A percentile compares a stretch with the other conserved stretches of the same genome.
Evolutionary conservation across 106 monocot genomes (phyloP).

Genomic region (Dioscorea dumetorum): DNA sequence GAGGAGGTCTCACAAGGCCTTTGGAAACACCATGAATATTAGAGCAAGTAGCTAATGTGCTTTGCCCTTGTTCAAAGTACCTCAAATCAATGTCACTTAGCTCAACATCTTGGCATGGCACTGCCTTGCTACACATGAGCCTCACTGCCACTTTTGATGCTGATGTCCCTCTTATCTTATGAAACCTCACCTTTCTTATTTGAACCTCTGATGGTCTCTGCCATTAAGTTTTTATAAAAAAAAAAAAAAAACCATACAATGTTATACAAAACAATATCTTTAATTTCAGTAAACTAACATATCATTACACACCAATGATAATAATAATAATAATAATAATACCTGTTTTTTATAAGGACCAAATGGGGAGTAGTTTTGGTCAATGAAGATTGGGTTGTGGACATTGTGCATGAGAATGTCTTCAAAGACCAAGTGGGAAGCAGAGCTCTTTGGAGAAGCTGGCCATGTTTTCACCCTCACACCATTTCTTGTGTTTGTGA

Average conservation of each 20-base stretch:
- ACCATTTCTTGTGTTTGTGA: conserved; percentile 7
- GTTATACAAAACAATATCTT: background rate
- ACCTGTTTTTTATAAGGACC: background rate
- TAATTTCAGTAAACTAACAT: background rate
- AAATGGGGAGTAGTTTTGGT: conserved; percentile 3
- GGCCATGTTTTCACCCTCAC: conserved; percentile 12
- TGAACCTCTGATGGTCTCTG: conserved; percentile 23
- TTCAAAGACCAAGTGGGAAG: background rate
- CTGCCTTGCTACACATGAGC: conserved; percentile 22
- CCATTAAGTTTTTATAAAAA: no score
- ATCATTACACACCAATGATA: background rate
- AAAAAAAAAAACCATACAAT: background rate
- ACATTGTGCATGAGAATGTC: conserved; percentile 6
- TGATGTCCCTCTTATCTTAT: conserved; percentile 20
- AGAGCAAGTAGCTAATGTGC: conserved; percentile 4
- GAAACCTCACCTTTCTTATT: conserved; percentile 25
- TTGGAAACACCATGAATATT: conserved; percentile 12
- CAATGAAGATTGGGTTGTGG: conserved; percentile 9
- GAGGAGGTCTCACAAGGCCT: conserved; percentile 2
- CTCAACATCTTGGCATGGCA: conserved; percentile 25
- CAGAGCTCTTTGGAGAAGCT: background rate
- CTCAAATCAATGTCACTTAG: conserved; percentile 23
- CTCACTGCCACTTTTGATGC: conserved; percentile 20
- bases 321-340: background rate
- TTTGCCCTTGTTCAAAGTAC: background rate